These are phyloP conservation scores for Phialophora macrospora DNA, from an alignment of 2,329 filamentous ascomycete species.

Conservation along the genomic window DNA sequence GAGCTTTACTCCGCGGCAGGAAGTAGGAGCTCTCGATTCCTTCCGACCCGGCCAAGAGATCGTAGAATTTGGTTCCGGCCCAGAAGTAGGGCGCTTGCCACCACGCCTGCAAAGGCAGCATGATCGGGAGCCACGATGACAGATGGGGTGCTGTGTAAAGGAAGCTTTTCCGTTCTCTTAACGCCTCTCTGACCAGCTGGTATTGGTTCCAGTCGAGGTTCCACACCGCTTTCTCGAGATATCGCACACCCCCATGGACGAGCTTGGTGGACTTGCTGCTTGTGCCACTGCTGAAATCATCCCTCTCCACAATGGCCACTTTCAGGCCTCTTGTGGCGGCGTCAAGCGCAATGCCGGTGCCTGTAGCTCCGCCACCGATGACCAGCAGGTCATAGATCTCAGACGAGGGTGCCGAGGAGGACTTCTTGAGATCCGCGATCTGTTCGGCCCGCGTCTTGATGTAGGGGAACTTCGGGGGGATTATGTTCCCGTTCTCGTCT, in stretches of 20 bases:
- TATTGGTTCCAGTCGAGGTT: slow-evolving; percentile 82
- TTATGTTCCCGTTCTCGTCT: slow-evolving; percentile 62
- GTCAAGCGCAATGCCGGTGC: slow-evolving; percentile 80
- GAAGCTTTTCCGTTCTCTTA: slow-evolving; percentile 81
- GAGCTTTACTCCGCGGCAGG: slow-evolving; percentile 79
- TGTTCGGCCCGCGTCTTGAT: slow-evolving; percentile 58
- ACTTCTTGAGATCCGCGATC: slow-evolving; percentile 56
- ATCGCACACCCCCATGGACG: slow-evolving; percentile 81
- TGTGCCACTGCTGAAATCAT: slow-evolving; percentile 80
- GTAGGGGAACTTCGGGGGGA: slow-evolving; percentile 57
- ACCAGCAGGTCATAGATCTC: slow-evolving; percentile 76
- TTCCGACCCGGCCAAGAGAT: slow-evolving; percentile 81
- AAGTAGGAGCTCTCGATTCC: slow-evolving; percentile 91
- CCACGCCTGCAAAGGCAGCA: slow-evolving; percentile 81
- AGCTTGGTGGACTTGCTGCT: slow-evolving; percentile 87
- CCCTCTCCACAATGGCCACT: slow-evolving; percentile 80
- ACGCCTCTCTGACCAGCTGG: slow-evolving; percentile 76
- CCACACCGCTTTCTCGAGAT: slow-evolving; percentile 84
- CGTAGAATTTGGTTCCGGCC: slow-evolving; percentile 77
- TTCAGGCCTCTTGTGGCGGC: slow-evolving; percentile 77
- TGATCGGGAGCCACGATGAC: slow-evolving; percentile 78
- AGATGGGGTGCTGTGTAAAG: slow-evolving; percentile 81
- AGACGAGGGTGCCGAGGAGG: slow-evolving; percentile 60
- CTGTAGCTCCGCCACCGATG: slow-evolving; percentile 79
- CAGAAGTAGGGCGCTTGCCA: slow-evolving; percentile 82